Base-by-base conservation (phyloP, 139 green algal genomes). In the Gonium pectorale region DNA sequence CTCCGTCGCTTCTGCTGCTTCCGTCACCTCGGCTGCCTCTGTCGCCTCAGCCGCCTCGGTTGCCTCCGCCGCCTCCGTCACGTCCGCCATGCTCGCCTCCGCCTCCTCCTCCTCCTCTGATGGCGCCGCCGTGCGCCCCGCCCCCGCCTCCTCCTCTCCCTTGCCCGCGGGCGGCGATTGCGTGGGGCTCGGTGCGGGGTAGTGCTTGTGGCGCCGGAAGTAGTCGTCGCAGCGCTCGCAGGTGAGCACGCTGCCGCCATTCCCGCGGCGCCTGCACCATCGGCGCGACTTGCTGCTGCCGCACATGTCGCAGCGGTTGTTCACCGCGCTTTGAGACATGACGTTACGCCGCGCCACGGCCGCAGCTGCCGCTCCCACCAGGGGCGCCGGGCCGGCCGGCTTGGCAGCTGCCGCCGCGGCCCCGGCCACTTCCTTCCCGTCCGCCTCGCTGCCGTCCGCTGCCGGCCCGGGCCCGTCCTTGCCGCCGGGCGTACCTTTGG, bases 191-290 rank as follows among this genome's bases (percentile, higher is more conserved):
- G 56, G 56, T 9, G 56, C 26, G 11, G 73, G 56, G 38, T 81
- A 81, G 19, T 5, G 6, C 6, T 38, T 9, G 21, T 81, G 73
- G 1, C 73, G 54, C 27, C 73, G 54, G 17, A 26, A 70, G 37
- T 70, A 69, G 52, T 81, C 73, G 13, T 81, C 73, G 56, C 73
- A 81, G 0, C 54, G 54, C 37, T 81, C 73, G 40, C 73, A 81
- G 9, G 27, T 44, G 8, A 77, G 9, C 11, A 7, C 24, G 9
- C 37, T 54, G 37, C 2, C 4, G 0, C 56, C 38, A 24, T 31
- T 26, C 54, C 41, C 9, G 0, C 73, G 38, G 54, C 69, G 73
- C 11, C 37, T 56, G 54, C 56, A 69, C 73, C 73, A 81, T 24
- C 73, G 73, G 37, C 73, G 73, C 15, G 54, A 70, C 38, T 69